Base-by-base conservation (phyloP, 2,329 filamentous ascomycete species). In the Periconia sp. region DNA sequence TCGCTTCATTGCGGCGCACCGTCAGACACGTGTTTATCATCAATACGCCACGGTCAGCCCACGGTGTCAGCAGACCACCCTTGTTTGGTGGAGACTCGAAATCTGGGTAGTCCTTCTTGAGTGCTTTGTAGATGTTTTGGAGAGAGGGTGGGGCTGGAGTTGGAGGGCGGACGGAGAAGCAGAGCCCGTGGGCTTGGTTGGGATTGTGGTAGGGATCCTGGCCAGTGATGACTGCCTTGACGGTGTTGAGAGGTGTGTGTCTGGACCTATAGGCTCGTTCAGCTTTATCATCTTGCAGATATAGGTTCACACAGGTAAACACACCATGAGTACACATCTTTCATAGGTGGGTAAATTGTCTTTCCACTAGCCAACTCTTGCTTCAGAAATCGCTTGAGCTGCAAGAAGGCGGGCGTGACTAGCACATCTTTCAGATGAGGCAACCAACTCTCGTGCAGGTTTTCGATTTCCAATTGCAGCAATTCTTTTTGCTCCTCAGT, bases 201-300 rank as follows among this genome's bases (percentile, higher is more conserved):
- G 85, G 74, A 73, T 96, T 96, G 79, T 99, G 94, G 75, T 99
- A 99, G 2, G 94, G 94, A 72, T 99, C 94, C 78, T 99, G 94
- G 60, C 94, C 94, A 50, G 97, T 76, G 68, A 99, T 92, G 56
- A 99, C 92, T 53, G 90, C 89, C 74, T 96, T 96, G 73, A 97
- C 92, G 14, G 82, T 88, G 77, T 88, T 79, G 64, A 99, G 87
- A 8, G 94, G 92, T 0, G 93, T 97, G 73, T 96, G 89, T 23
- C 92, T 89, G 56, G 93, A 97, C 93, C 93, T 97, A 23, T 18
- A 6, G 19, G 20, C 30, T 43, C 45, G 17, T 45, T 62, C 41
- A 62, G 57, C 52, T 49, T 49, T 50, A 49, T 49, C 19, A 18
- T 27, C 18, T 42, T 18, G n/a, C 13, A 35, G 15, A 43, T 45